Base-by-base conservation (phyloP, 208 protist species). In the Zelonia costaricensis region DNA sequence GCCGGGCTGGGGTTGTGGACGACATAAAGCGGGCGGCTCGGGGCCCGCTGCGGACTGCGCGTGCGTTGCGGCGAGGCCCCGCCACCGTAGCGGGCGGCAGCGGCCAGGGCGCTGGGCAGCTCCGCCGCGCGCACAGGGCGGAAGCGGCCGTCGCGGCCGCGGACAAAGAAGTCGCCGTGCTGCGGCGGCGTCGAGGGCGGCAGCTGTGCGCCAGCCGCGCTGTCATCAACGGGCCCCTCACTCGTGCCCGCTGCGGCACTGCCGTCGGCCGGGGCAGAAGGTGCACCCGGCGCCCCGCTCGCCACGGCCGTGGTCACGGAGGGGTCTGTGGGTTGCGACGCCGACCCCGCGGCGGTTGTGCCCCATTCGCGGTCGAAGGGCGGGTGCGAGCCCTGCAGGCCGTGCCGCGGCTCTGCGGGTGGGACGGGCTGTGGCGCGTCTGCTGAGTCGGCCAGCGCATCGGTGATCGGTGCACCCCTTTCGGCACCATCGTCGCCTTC, bases 121-220 rank as follows among this genome's bases (percentile, higher is more conserved):
- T 72, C 66, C 18, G 1, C 49, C 20, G 40, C 28, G 49, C 16
- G 36, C 8, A 72, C 55, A 28, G 57, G 66, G 40, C 60, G 66
- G 28, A 59, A 72, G 39, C 18, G 45, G 8, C 57, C 57, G 13
- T 27, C 30, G 35, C 23, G 18, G 43, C 65, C 66, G 6, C 54
- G 9, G 66, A 65, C 59, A 33, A 65, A 60, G 44, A 72, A 23
- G 55, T 72, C 66, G 15, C 66, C 66, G 12, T 60, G 66, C 16
- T 72, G 48, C 6, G 57, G 55, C 20, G 25, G 30, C 10, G 33
- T 22, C 49, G 31, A 33, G 12, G 31, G 15, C n/a, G 1, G 49
- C 4, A 28, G 20, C 49, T 55, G 49, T 13, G 20, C 28, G 18
- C n/a, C 31, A 40, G 49, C 10, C 3, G 4, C 49, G 18, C n/a